A percentile compares a stretch with the other conserved stretches of the same genome.
phyloP scores from a whole-genome alignment of 2,329 filamentous ascomycete genomes.

The Cladobotryum mycophilum region DNA sequence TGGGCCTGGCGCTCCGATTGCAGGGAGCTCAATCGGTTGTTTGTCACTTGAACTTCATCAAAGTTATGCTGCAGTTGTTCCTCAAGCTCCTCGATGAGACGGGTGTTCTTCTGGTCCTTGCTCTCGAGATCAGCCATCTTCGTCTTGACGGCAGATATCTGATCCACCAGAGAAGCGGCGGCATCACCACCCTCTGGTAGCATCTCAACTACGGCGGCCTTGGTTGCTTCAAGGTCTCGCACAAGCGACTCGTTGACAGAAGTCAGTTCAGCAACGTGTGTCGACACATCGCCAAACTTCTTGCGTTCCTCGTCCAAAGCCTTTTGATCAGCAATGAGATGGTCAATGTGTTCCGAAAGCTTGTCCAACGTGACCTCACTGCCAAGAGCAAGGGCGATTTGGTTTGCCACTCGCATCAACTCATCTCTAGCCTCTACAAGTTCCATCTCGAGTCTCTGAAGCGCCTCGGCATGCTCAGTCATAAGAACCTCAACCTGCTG shows the following conservation, averaged over 20 bases:
- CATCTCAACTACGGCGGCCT: constrained; percentile 47
- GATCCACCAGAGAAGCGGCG: constrained; percentile 45
- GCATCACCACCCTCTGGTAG: constrained; percentile 34
- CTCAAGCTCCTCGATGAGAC: constrained; percentile 90
- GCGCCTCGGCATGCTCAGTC: constrained; percentile 52
- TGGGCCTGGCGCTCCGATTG: constrained; percentile 68
- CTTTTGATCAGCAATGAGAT: constrained; percentile 53
- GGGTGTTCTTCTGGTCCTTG: constrained; percentile 82
- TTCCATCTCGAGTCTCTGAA: constrained; percentile 53
- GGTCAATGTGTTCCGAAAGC: constrained; percentile 55
- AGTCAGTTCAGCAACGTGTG: constrained; percentile 49
- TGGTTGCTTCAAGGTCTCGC: constrained; percentile 57
- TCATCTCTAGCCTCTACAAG: constrained; percentile 61
- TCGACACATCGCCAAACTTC: constrained; percentile 51
- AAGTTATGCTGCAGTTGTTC: constrained; percentile 94
- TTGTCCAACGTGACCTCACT: constrained; percentile 62
- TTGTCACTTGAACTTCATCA: constrained; percentile 80
- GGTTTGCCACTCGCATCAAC: constrained; percentile 56
- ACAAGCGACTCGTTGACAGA: constrained; percentile 53
- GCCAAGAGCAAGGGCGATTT: constrained; percentile 54
- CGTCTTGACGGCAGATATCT: constrained; percentile 57
- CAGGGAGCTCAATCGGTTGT: constrained; percentile 77
- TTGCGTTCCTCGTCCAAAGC: constrained; percentile 53
- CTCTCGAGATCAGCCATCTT: constrained; percentile 57
- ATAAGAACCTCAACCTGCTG: constrained; percentile 52